phyloP scores from a whole-genome alignment of 2,329 filamentous ascomycete species.

The Colletotrichum australisinense region DNA sequence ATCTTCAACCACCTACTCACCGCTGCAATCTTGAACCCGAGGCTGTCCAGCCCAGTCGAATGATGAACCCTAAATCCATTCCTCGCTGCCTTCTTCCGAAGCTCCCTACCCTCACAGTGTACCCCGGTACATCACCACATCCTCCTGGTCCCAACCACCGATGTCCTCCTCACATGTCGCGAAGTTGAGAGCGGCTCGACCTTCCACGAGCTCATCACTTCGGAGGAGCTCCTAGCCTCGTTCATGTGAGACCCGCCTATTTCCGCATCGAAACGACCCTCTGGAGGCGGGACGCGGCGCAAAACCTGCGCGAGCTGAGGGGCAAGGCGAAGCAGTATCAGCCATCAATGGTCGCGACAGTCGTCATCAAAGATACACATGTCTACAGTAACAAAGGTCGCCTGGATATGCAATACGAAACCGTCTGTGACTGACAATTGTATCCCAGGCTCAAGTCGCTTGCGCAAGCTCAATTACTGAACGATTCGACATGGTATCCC shows the following conservation, averaged over 20 bases:
- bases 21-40: no score
- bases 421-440: constrained; percentile 13
- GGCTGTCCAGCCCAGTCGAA: constrained; percentile 37
- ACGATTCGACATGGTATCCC: constrained; percentile 88
- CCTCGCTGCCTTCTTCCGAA: constrained; percentile 98
- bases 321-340: constrained; percentile 95
- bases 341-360: constrained; percentile 88
- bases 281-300: constrained; percentile 64
- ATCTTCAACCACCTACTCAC: constrained; percentile 4
- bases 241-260: no score
- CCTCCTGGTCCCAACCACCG: constrained; percentile 92
- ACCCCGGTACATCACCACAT: constrained; percentile 91
- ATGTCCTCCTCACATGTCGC: constrained; percentile 87
- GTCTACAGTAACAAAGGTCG: constrained; percentile 97
- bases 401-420: constrained; percentile 4
- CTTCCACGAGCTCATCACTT: constrained; percentile 84
- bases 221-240: constrained; percentile 96
- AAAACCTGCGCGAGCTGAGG: constrained; percentile 84
- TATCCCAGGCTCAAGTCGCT: constrained; percentile 82
- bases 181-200: constrained; percentile 85
- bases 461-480: constrained; percentile 87
- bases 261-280: no score
- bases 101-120: constrained; percentile 91
- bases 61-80: constrained; percentile 98
- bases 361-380: constrained; percentile 92